A percentile compares a stretch with the other conserved stretches of the same genome.
Conservation (phyloP, 768 basidiomycete genomes). For the Tulasnella sp. region DNA sequence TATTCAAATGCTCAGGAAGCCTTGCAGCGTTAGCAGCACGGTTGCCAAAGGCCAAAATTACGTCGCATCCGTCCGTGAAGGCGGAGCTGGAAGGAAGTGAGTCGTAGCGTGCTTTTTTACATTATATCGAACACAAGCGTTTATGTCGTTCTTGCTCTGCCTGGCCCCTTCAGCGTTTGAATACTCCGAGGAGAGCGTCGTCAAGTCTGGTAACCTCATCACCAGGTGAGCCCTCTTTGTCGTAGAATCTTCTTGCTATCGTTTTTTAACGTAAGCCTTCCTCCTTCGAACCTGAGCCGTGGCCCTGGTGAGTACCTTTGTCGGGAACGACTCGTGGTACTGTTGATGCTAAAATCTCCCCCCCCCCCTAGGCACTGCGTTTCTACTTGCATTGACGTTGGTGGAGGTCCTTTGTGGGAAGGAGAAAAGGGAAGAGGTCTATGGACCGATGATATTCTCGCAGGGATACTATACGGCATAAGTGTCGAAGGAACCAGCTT, state of each 20-base stretch:
- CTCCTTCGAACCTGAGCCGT: conserved; percentile 35
- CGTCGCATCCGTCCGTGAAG: conserved; percentile 69
- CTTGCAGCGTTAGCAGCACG: conserved; percentile 53
- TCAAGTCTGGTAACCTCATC: conserved; percentile 58
- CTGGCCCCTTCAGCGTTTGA: conserved; percentile 60
- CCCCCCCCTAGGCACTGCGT: conserved; percentile 47
- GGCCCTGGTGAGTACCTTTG: conserved; percentile 49
- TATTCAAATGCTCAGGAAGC: conserved; percentile 38
- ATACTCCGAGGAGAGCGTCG: conserved; percentile 64
- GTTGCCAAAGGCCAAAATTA: conserved; percentile 53
- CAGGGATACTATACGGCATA: background rate
- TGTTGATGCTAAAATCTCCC: no score
- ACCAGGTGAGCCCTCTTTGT: conserved; percentile 46
- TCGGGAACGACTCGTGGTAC: background rate
- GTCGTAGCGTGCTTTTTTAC: conserved; percentile 9
- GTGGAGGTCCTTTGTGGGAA: conserved; percentile 59
- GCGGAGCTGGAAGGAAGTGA: conserved; percentile 44
- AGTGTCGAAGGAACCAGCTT: background rate
- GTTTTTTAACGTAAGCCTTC: background rate
- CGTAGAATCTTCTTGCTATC: background rate
- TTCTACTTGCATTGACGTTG: conserved; percentile 68
- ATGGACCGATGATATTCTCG: conserved; percentile 64
- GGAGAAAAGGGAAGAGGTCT: conserved; percentile 50
- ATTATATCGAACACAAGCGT: background rate
- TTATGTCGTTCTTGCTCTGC: background rate